Evolutionary conservation across 805 yeast genomes (phyloP).

Genomic region (Yarrowia sp.): DNA sequence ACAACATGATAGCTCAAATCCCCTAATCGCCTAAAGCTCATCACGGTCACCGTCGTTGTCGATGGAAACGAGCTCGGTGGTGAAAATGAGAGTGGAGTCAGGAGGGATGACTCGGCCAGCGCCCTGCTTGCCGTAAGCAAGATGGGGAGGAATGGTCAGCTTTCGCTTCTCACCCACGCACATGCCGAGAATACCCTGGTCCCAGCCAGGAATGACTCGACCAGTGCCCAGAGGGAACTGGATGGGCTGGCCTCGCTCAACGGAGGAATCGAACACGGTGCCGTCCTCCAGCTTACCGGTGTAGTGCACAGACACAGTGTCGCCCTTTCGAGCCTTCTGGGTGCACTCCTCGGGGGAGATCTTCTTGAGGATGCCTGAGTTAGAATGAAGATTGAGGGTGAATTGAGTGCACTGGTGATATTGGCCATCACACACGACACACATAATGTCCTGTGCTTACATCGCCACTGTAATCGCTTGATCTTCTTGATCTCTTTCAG

Average conservation of each 20-base stretch:
- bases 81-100: constrained; percentile 72
- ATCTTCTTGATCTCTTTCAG: not conserved
- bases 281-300: constrained; percentile 74
- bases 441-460: not conserved
- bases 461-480: not conserved
- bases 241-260: constrained; percentile 68
- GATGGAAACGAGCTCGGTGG: constrained; percentile 68
- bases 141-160: constrained; percentile 75
- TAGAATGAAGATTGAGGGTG: not conserved
- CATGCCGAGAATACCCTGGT: constrained; percentile 80
- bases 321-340: constrained; percentile 68
- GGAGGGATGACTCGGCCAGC: constrained; percentile 82
- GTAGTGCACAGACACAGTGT: constrained; percentile 76
- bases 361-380: constrained; percentile 56
- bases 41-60: constrained; percentile 48
- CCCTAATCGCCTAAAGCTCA: constrained; percentile 20
- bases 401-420: too few relatives aligned
- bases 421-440: too few relatives aligned
- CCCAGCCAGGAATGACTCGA: constrained; percentile 90
- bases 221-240: constrained; percentile 77
- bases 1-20: not conserved
- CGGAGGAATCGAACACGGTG: constrained; percentile 76
- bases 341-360: constrained; percentile 62
- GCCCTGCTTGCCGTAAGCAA: constrained; percentile 77
- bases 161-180: constrained; percentile 88